Percentiles rank a stretch among this genome's conserved stretches.
phyloP scores from a whole-genome alignment of 108 stramenopile species.

The Discostella stelligeroides region DNA sequence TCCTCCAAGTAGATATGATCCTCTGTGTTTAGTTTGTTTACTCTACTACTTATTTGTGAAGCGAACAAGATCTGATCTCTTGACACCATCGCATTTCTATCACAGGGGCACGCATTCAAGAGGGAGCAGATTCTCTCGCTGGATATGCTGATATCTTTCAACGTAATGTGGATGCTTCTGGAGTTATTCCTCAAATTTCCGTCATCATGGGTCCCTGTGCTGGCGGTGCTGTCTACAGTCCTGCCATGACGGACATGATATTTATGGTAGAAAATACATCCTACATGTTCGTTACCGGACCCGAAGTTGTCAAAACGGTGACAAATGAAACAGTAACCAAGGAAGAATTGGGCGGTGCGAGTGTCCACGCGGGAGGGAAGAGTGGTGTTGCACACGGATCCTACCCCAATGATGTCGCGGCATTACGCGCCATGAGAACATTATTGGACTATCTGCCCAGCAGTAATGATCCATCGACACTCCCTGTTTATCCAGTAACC shows the following conservation, averaged over 20 bases:
- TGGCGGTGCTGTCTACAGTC: constrained; percentile 95
- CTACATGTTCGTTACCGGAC: constrained; percentile 99
- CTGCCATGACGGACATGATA: constrained; percentile 99
- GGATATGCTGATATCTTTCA: constrained; percentile 99
- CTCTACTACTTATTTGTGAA: neutral
- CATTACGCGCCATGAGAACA: constrained; percentile 87
- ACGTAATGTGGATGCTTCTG: constrained; percentile 95
- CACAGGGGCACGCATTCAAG: constrained; percentile 94
- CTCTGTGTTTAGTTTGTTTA: no score
- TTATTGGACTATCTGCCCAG: constrained; percentile 93
- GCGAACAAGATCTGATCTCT: neutral
- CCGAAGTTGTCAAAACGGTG: constrained; percentile 99
- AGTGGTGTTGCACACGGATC: constrained; percentile 95
- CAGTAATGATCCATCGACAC: constrained; percentile 82
- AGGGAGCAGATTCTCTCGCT: constrained; percentile 96
- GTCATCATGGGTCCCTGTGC: constrained; percentile 97
- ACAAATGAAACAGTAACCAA: constrained; percentile 97
- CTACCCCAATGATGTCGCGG: constrained; percentile 95
- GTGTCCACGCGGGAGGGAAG: constrained; percentile 84
- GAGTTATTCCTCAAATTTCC: constrained; percentile 94
- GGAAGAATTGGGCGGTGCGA: constrained; percentile 97
- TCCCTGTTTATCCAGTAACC: constrained; percentile 63
- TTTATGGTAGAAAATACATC: constrained; percentile 96
- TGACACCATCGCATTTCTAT: neutral
- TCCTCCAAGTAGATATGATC: no score